A percentile compares a stretch with the other conserved stretches of the same genome.
phyloP scores from a whole-genome alignment of 2,329 filamentous ascomycete species.

The Periconia macrospinosa region DNA sequence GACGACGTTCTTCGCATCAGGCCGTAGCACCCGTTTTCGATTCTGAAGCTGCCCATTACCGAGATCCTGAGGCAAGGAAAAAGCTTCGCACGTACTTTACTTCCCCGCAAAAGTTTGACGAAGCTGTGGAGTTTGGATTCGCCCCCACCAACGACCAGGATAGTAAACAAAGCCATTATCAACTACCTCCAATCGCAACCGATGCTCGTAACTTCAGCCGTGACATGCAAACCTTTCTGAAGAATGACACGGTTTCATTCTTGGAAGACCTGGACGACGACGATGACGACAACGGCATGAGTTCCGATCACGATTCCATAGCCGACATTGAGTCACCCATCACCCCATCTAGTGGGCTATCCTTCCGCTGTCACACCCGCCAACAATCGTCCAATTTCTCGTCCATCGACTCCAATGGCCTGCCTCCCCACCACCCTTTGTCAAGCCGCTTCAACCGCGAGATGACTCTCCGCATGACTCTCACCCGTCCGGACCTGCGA shows the following conservation, averaged over 20 bases:
- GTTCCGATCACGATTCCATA: slow-evolving; percentile 36
- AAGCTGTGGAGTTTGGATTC: slow-evolving; percentile 92
- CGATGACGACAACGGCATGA: slow-evolving; percentile 33
- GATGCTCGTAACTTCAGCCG: slow-evolving; percentile 50
- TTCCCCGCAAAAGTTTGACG: slow-evolving; percentile 92
- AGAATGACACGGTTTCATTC: slow-evolving; percentile 57
- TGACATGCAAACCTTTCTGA: slow-evolving; percentile 60
- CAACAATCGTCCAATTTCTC: slow-evolving; percentile 36
- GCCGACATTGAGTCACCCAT: slow-evolving; percentile 39
- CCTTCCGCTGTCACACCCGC: slow-evolving; percentile 35
- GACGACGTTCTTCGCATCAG: slow-evolving; percentile 30
- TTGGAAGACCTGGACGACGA: slow-evolving; percentile 33
- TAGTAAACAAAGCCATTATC: slow-evolving; percentile 23
- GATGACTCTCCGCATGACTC: slow-evolving; percentile 95
- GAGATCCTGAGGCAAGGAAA: slow-evolving; percentile 83
- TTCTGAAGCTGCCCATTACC: slow-evolving; percentile 77
- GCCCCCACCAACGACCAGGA: slow-evolving; percentile 55
- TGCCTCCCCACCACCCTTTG: slow-evolving; percentile 25
- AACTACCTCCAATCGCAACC: slow-evolving; percentile 37
- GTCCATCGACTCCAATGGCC: slow-evolving; percentile 32
- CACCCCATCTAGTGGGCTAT: slow-evolving; percentile 41
- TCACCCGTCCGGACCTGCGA: slow-evolving; percentile 85
- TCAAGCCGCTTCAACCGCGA: slow-evolving; percentile 62
- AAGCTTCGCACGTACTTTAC: slow-evolving; percentile 85
- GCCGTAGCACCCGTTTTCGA: slow-evolving; percentile 52